These are phyloP conservation scores for Poterioochromonas sp. DNA, from an alignment of 352 stramenopile genomes.

Conservation along the genomic window DNA sequence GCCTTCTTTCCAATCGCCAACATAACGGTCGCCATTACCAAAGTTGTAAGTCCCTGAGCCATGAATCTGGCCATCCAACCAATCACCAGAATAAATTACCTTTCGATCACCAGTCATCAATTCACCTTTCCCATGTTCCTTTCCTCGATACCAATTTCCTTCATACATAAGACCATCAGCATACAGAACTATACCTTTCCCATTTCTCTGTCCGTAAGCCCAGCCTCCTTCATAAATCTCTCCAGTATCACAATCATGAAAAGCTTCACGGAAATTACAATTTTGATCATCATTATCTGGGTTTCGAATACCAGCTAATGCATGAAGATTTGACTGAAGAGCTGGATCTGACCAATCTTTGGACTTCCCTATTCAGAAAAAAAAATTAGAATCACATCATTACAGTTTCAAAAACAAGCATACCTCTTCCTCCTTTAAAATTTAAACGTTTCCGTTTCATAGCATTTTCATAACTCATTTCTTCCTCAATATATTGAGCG, in stretches of 20 bases:
- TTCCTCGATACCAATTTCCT: background rate
- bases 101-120: constrained; percentile 16
- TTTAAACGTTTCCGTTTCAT: no score
- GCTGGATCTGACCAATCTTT: no score
- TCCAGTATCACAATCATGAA: background rate
- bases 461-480: no score
- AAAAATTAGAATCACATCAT: no score
- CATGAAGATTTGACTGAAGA: no score
- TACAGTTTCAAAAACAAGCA: no score
- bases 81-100: constrained; percentile 31
- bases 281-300: background rate
- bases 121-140: constrained; percentile 1
- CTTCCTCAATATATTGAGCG: no score
- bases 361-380: no score
- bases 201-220: background rate
- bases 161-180: constrained; percentile 12
- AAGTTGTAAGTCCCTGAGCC: constrained; percentile 15
- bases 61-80: constrained; percentile 18
- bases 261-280: background rate
- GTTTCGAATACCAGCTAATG: background rate
- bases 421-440: no score
- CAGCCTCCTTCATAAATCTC: constrained; percentile 32
- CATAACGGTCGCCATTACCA: constrained; percentile 6
- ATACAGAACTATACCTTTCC: background rate
- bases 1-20: constrained; percentile 22